Evolutionary conservation across 2,329 filamentous ascomycete species (phyloP).

Genomic region (Colletotrichum phormii): DNA sequence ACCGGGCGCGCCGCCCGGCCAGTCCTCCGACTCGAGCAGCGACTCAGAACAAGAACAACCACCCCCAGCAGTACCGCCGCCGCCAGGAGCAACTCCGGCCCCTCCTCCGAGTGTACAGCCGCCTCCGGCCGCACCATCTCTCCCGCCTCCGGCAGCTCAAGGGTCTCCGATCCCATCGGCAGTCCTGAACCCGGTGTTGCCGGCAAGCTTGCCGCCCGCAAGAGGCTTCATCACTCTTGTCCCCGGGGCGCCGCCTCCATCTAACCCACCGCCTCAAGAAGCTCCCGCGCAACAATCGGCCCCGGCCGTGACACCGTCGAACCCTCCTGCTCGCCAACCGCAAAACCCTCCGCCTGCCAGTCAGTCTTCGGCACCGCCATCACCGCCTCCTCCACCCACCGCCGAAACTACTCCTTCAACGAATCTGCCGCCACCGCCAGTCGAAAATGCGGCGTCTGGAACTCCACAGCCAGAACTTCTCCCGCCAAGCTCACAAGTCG

Average conservation of each 20-base stretch:
- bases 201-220: background rate
- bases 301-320: background rate
- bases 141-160: background rate
- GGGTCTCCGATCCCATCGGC: background rate
- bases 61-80: background rate
- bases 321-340: background rate
- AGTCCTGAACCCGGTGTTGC: background rate
- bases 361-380: background rate
- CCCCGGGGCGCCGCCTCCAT: constrained; percentile 13
- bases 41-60: constrained; percentile 21
- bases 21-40: constrained; percentile 13
- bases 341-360: background rate
- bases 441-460: constrained; percentile 17
- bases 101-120: background rate
- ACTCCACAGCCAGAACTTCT: constrained; percentile 2
- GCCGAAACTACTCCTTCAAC: constrained; percentile 3
- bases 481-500: constrained; percentile 8
- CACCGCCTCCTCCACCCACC: background rate
- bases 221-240: constrained; percentile 31
- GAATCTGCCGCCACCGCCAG: constrained; percentile 4
- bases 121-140: background rate
- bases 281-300: background rate
- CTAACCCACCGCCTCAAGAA: constrained; percentile 1
- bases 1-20: background rate
- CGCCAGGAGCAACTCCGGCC: constrained; percentile 7